A percentile compares a stretch with the other conserved stretches of the same genome.
These are phyloP conservation scores for Colletotrichum tofieldiae DNA, from an alignment of 2,329 filamentous ascomycete genomes.

Conservation along the genomic window DNA sequence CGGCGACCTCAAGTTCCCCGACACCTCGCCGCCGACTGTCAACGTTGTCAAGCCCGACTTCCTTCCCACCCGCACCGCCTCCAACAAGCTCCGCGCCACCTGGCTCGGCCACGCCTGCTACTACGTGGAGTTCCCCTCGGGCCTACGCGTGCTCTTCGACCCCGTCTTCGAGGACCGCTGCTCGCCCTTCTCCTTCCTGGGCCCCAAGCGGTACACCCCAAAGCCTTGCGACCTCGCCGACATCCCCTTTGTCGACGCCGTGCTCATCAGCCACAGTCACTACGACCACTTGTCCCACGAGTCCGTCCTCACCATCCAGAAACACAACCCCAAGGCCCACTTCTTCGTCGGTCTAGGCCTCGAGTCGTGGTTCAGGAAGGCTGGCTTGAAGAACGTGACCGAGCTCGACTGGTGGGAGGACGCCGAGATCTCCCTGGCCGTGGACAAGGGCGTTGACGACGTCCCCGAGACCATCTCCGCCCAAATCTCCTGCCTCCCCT, in stretches of 20 bases:
- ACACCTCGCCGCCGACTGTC: slow-evolving; percentile 77
- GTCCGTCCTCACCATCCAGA: slow-evolving; percentile 79
- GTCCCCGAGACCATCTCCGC: slow-evolving; percentile 73
- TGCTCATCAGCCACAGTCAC: slow-evolving; percentile 90
- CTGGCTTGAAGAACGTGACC: slow-evolving; percentile 82
- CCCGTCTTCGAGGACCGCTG: slow-evolving; percentile 94
- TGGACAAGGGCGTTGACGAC: slow-evolving; percentile 48
- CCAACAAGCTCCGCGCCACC: slow-evolving; percentile 80
- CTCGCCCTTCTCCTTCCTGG: slow-evolving; percentile 79
- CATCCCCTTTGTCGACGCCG: slow-evolving; percentile 82
- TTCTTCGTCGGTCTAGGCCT: slow-evolving; percentile 92
- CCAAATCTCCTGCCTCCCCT: slow-evolving; percentile 83
- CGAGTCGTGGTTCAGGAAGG: slow-evolving; percentile 83
- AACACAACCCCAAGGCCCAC: slow-evolving; percentile 82
- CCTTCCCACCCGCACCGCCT: slow-evolving; percentile 71
- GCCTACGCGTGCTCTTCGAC: slow-evolving; percentile 91
- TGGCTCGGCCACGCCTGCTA: slow-evolving; percentile 98
- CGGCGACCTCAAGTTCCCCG: slow-evolving; percentile 64
- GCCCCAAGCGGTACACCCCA: slow-evolving; percentile 84
- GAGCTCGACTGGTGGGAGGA: slow-evolving; percentile 98
- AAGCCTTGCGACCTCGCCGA: slow-evolving; percentile 84
- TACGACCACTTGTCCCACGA: slow-evolving; percentile 92
- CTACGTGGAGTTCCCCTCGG: slow-evolving; percentile 89
- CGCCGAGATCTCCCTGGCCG: slow-evolving; percentile 77
- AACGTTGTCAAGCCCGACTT: slow-evolving; percentile 78